Evolutionary conservation across 2,329 filamentous ascomycete species (phyloP).

Genomic region (Botryotinia calthae): DNA sequence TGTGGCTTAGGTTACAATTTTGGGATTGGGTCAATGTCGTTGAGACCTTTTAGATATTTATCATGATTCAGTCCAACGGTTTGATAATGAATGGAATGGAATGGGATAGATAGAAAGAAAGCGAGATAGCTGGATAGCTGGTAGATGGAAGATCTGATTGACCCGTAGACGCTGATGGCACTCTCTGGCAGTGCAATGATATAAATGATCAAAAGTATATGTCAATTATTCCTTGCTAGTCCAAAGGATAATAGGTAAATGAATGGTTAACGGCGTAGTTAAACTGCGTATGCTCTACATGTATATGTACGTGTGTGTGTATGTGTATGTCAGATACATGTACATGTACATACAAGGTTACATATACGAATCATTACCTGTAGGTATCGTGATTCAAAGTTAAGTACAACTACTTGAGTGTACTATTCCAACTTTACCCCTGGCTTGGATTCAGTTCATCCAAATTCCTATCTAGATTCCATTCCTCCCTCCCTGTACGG

Average conservation of each 20-base stretch:
- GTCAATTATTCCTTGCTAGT: not conserved
- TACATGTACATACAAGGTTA: not conserved
- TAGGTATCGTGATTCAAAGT: not conserved
- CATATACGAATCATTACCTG: not conserved
- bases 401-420: not conserved
- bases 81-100: not conserved
- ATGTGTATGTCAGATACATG: not conserved
- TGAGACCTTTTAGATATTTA: not conserved
- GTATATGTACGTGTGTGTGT: not conserved
- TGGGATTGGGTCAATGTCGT: not conserved
- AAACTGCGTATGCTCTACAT: not conserved
- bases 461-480: not conserved
- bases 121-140: not conserved
- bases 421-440: conserved; percentile 5
- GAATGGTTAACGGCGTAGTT: not conserved
- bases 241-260: no score
- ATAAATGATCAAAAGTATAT: not conserved
- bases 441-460: conserved; percentile 1
- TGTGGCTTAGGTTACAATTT: not conserved
- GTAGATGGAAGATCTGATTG: not conserved
- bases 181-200: conserved; percentile 9
- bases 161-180: conserved; percentile 14
- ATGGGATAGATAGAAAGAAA: not conserved
- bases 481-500: conserved; percentile 5
- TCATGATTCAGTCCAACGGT: not conserved